These are phyloP conservation scores for Dendrocalamus sinicus DNA, from an alignment of 176 grass and related monocot species.

Conservation along the genomic window DNA sequence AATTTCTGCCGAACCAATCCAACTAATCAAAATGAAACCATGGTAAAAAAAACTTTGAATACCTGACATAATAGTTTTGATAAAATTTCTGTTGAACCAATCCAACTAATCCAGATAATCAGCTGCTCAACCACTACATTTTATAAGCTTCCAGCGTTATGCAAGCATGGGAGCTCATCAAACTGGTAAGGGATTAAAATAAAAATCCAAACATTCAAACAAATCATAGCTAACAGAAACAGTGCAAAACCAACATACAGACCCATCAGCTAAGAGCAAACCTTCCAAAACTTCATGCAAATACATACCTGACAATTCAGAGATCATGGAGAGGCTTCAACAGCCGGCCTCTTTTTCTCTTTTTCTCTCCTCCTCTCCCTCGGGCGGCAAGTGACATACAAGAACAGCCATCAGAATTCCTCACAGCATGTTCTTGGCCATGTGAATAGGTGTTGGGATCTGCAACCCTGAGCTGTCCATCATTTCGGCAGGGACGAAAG, in stretches of 20 bases:
- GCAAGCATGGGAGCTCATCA: slow-evolving; percentile 22
- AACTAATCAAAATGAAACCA: background rate
- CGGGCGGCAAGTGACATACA: background rate
- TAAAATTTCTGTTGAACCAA: slow-evolving; percentile 17
- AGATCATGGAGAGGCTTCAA: slow-evolving; percentile 33
- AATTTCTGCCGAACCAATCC: slow-evolving; percentile 24
- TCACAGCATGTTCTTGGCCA: slow-evolving; percentile 37
- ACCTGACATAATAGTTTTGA: background rate
- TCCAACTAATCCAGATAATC: slow-evolving; percentile 15
- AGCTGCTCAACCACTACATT: background rate
- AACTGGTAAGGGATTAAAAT: slow-evolving; percentile 20
- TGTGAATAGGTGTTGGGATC: slow-evolving; percentile 28
- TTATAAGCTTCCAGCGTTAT: background rate
- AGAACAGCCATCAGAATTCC: slow-evolving; percentile 15
- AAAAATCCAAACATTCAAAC: background rate
- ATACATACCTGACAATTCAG: slow-evolving; percentile 31
- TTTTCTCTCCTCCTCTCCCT: background rate
- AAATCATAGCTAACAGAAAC: slow-evolving; percentile 31
- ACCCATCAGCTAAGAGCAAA: slow-evolving; percentile 2
- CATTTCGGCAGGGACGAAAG: slow-evolving; percentile 56
- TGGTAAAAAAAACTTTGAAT: slow-evolving; percentile 8
- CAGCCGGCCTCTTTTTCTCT: background rate
- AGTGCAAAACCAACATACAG: slow-evolving; percentile 22
- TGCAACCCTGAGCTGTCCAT: slow-evolving; percentile 37
- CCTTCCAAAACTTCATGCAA: background rate